Evolutionary conservation across 768 basidiomycete species (phyloP).

Genomic region (Kwoniella dendrophila): DNA sequence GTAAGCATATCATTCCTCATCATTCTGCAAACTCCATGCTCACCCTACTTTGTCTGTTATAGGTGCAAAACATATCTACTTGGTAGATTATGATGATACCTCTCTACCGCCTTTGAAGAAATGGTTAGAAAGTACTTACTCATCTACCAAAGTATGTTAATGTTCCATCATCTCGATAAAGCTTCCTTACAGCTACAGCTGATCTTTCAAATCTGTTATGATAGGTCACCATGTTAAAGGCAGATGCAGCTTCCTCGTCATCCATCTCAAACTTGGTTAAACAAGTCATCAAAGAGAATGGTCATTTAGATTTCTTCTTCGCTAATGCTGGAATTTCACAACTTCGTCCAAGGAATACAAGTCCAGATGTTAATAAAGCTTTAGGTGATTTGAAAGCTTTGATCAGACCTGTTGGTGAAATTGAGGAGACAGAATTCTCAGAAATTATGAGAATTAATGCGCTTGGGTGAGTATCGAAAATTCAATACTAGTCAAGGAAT

Average conservation of each 20-base stretch:
- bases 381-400: background rate
- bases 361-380: conserved; percentile 2
- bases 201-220: background rate
- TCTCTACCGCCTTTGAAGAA: conserved; percentile 73
- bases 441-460: conserved; percentile 76
- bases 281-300: conserved; percentile 75
- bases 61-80: conserved; percentile 78
- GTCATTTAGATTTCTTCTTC: conserved; percentile 88
- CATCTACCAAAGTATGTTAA: conserved; percentile 73
- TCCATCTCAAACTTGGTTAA: conserved; percentile 71
- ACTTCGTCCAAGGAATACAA: conserved; percentile 7
- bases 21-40: background rate
- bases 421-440: conserved; percentile 69
- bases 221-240: conserved; percentile 75
- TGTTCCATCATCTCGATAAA: background rate
- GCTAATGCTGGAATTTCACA: conserved; percentile 69
- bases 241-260: conserved; percentile 78
- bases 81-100: conserved; percentile 69
- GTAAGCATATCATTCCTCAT: conserved; percentile 1
- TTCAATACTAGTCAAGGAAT: background rate
- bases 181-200: background rate
- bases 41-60: conserved; percentile 2
- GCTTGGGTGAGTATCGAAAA: conserved; percentile 60
- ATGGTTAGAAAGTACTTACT: conserved; percentile 68
- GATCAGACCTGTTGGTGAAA: conserved; percentile 59